Percentiles rank a stretch among this genome's conserved stretches.
Conservation (phyloP, 1,284 basidiomycete genomes). For the Fomitopsis betulina region DNA sequence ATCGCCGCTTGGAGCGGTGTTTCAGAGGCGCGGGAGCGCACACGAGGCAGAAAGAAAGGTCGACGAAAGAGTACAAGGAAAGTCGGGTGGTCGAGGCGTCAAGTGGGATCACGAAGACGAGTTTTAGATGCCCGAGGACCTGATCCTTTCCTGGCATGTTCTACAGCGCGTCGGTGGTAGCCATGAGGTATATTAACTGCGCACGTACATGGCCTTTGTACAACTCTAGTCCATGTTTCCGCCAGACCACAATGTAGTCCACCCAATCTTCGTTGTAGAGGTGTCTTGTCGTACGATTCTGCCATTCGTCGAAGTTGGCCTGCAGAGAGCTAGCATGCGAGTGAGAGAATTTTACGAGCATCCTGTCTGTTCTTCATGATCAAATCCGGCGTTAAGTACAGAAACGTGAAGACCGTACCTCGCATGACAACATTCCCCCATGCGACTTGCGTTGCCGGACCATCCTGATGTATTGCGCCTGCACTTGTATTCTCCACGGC, state of each 20-base stretch:
- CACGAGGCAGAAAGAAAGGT: conserved; percentile 74
- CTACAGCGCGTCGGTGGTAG: conserved; percentile 33
- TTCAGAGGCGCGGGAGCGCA: conserved; percentile 52
- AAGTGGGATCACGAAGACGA: conserved; percentile 69
- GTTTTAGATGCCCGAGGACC: conserved; percentile 59
- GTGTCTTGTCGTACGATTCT: conserved; percentile 56
- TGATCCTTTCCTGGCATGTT: conserved; percentile 57
- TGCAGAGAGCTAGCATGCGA: conserved; percentile 49
- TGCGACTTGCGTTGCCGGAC: conserved; percentile 19
- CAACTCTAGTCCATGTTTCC: conserved; percentile 67
- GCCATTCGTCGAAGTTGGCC: conserved; percentile 60
- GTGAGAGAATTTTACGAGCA: conserved; percentile 74
- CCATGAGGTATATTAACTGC: neutral
- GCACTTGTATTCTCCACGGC: conserved; percentile 58
- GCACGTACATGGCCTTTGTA: conserved; percentile 72
- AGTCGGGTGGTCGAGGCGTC: conserved; percentile 52
- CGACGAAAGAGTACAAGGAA: conserved; percentile 78
- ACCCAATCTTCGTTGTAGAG: conserved; percentile 67
- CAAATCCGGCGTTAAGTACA: conserved; percentile 12
- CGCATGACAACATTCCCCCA: conserved; percentile 53
- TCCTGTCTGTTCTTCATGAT: conserved; percentile 54
- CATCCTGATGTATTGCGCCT: conserved; percentile 40
- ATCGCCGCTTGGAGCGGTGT: conserved; percentile 35
- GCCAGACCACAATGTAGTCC: conserved; percentile 80
- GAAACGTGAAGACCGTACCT: conserved; percentile 38